Evolutionary conservation across 805 yeast species (phyloP), one percentile per base, ranked within the genome.

Genomic region (Candida railenensis): DNA sequence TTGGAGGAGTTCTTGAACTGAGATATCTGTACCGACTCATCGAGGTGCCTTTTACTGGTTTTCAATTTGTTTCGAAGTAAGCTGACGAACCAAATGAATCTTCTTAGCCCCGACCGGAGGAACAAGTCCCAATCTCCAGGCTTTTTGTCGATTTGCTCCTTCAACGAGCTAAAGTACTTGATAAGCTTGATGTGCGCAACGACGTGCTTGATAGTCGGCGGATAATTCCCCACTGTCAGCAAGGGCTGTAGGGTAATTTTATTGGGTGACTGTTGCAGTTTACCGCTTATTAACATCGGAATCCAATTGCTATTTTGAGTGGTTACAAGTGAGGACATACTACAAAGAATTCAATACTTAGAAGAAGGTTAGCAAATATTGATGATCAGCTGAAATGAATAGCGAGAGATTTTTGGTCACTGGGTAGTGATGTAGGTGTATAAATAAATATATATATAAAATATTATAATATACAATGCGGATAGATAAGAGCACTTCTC

Each of bases 111-210:
- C 15, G 22, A 18, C 30, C 20, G 33, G 25, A 42, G 32, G 20
- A 42, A 42, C 22, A 34, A 12, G n/a, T 22, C 16, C 45, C 45
- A 42, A 20, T 40, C 43, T 19, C 20, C 14, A 7, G 30, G 5
- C 30, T 22, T 21, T 7, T 22, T 12, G 22, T 39, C 14, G 3
- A 21, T n/a, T 15, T 3, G 21, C 2, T 14, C 28, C 11, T 19
- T 42, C 15, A 42, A 22, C 8, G 9, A 9, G 15, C 22, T 21
- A 21, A 42, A 42, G 20, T 18, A 42, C 16, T 28, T 21, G 19
- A 42, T 34, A 15, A 42, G 45, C 32, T 42, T 42, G 12, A 42
- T 12, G 28, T 42, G 45, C 7, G 45, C 45, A 5, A 33, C 8
- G 14, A 42, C 20, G 30, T 34, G 36, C 7, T 32, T 32, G 21